Evolutionary conservation across 768 basidiomycete species (phyloP), one percentile per base, ranked within the genome.

Genomic region (Cystofilobasidium macerans): DNA sequence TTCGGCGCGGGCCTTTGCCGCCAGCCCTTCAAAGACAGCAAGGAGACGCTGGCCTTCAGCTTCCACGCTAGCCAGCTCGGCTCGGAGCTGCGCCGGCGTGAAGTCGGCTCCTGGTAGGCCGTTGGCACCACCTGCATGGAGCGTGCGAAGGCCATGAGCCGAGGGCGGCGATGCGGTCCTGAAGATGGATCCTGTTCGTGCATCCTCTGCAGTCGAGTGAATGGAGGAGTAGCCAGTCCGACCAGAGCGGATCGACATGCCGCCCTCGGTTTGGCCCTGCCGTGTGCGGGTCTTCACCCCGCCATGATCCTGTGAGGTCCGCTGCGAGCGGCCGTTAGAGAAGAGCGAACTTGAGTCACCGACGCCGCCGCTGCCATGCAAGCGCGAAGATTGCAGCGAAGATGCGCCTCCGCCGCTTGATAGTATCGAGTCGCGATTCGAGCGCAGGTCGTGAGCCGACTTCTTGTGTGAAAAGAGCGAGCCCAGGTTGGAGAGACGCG

Each of bases 1-100:
- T 18, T 33, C 53, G 26, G 36, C 22, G 8, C 40, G 38, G 13
- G 36, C 56, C 13, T 56, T 53, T 5, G 51, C 42, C 40, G 45
- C 42, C 14, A 64, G 56, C n/a, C 56, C 63, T 3, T 64, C 57
- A n/a, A 64, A 64, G 6, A 54, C 42, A 18, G 40, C 63, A 33
- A 64, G 35, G 24, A 64, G 57, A 20, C 63, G n/a, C 57, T 32
- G n/a, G n/a, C 63, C 63, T 20, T 64, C 63, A 12, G 63, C 63
- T 24, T 64, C 63, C 42, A 64, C 63, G 40, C 33, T 47, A 6
- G 30, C 54, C 30, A 64, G 57, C 57, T 64, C 63, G 2, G 2
- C 12, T 2, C 56, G 28, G 2, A 64, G 32, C 42, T 64, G 43
- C 20, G 30, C 56, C n/a, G 57, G 40, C 1, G 26, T 57, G 9